These are phyloP conservation scores for Chlamydomonas sp. DNA, from an alignment of 139 green algal genomes.

Conservation along the genomic window DNA sequence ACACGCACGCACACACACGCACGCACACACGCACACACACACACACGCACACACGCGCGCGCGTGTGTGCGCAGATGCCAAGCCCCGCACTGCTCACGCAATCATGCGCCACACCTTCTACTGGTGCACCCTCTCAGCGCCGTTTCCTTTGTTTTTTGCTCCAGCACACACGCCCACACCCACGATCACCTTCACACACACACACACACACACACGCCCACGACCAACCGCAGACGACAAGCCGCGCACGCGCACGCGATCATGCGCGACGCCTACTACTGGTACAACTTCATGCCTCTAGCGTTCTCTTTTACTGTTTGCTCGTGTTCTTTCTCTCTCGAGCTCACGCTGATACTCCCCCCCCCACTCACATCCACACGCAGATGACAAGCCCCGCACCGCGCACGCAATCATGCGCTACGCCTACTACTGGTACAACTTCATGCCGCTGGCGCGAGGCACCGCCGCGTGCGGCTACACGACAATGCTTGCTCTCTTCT, in stretches of 20 bases:
- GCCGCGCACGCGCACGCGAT: neutral
- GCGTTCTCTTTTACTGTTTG: neutral
- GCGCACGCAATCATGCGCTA: constrained; percentile 11
- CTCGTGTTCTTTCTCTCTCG: neutral
- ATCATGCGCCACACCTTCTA: too few species aligned
- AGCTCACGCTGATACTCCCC: neutral
- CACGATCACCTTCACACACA: too few species aligned
- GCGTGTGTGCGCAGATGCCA: too few species aligned
- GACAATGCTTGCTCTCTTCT: constrained; percentile 72
- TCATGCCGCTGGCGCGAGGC: constrained; percentile 89
- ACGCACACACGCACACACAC: too few species aligned
- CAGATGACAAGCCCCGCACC: neutral
- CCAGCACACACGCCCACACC: too few species aligned
- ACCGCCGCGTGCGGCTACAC: constrained; percentile 79
- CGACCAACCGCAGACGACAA: constrained; percentile 6
- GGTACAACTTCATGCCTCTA: constrained; percentile 17
- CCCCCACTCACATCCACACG: too few species aligned
- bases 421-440: constrained; percentile 81
- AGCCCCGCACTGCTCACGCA: too few species aligned
- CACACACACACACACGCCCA: too few species aligned
- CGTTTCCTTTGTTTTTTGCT: too few species aligned
- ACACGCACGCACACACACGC: too few species aligned
- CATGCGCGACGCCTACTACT: constrained; percentile 52
- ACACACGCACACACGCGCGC: too few species aligned
- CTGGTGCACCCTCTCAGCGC: too few species aligned